A percentile compares a stretch with the other conserved stretches of the same genome.
phyloP scores from a whole-genome alignment of 257 asterid species.

The Parsonsia alboflavescens region DNA sequence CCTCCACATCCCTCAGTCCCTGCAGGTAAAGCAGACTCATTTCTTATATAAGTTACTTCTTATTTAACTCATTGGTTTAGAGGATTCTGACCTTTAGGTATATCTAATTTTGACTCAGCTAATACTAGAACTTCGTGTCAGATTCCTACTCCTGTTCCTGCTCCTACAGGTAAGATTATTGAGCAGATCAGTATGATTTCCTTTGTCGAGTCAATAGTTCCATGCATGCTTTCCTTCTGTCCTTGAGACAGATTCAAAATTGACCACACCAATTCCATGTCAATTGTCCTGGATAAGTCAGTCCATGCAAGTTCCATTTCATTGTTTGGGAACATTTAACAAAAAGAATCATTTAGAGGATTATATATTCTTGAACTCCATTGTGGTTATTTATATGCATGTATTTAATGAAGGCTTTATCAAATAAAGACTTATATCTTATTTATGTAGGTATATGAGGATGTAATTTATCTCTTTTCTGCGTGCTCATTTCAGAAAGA shows the following conservation, averaged over 20 bases:
- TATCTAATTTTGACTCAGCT: constrained; percentile 31
- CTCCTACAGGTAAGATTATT: constrained; percentile 46
- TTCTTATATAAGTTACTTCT: neutral
- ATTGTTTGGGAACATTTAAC: neutral
- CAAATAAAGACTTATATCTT: neutral
- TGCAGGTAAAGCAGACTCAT: constrained; percentile 17
- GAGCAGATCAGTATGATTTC: constrained; percentile 9
- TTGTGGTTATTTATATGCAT: neutral
- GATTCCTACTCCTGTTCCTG: constrained; percentile 48
- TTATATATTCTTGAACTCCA: neutral
- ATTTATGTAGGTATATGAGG: neutral
- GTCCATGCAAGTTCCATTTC: neutral
- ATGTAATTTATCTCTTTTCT: neutral
- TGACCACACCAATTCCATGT: neutral
- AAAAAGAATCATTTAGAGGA: neutral
- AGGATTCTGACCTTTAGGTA: constrained; percentile 7
- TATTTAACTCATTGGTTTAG: neutral
- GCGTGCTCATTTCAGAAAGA: neutral
- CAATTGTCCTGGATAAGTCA: neutral
- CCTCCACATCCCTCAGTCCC: constrained; percentile 35
- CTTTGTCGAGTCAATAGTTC: neutral
- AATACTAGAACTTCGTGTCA: constrained; percentile 42
- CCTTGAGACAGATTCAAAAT: neutral
- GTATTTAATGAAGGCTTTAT: neutral
- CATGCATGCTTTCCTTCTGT: neutral